A percentile compares a stretch with the other conserved stretches of the same genome.
phyloP scores from a whole-genome alignment of 2,329 filamentous ascomycete species.

The Colletotrichum tanaceti region DNA sequence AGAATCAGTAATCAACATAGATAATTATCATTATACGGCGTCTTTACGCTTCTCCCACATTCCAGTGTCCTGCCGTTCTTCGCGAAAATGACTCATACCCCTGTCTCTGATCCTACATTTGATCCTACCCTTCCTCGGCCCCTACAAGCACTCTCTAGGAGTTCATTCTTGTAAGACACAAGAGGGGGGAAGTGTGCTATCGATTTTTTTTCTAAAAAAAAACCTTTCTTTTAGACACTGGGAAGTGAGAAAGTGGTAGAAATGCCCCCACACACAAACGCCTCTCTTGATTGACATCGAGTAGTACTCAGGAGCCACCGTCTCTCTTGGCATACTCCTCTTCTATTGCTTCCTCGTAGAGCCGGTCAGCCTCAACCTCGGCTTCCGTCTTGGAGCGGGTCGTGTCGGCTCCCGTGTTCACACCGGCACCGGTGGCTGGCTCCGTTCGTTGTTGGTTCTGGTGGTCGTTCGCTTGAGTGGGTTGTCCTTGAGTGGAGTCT shows the following conservation, averaged over 20 bases:
- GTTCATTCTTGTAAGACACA: too few relatives aligned
- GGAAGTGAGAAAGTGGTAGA: too few relatives aligned
- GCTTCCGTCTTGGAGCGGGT: slow-evolving; percentile 61
- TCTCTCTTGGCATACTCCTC: slow-evolving; percentile 68
- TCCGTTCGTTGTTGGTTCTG: slow-evolving; percentile 10
- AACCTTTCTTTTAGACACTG: too few relatives aligned
- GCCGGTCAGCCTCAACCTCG: slow-evolving; percentile 61
- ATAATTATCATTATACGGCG: slow-evolving; percentile 20
- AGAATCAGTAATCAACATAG: slow-evolving; percentile 15
- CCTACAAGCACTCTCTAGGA: too few relatives aligned
- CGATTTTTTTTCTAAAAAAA: too few relatives aligned
- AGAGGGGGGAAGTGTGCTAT: too few relatives aligned
- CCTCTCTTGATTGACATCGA: background rate
- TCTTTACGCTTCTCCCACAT: background rate
- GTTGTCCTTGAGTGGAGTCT: background rate
- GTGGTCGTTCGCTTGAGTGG: background rate
- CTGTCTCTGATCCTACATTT: too few relatives aligned
- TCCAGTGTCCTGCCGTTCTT: too few relatives aligned
- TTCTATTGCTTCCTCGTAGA: slow-evolving; percentile 65
- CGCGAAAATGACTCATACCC: too few relatives aligned
- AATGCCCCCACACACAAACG: too few relatives aligned
- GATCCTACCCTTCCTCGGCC: too few relatives aligned
- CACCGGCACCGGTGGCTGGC: slow-evolving; percentile 56
- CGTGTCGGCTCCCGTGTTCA: slow-evolving; percentile 61
- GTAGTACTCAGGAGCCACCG: slow-evolving; percentile 55